Percentiles rank a stretch among this genome's conserved stretches.
Conservation (phyloP, 139 green algal species). For the Chlorella sp. region DNA sequence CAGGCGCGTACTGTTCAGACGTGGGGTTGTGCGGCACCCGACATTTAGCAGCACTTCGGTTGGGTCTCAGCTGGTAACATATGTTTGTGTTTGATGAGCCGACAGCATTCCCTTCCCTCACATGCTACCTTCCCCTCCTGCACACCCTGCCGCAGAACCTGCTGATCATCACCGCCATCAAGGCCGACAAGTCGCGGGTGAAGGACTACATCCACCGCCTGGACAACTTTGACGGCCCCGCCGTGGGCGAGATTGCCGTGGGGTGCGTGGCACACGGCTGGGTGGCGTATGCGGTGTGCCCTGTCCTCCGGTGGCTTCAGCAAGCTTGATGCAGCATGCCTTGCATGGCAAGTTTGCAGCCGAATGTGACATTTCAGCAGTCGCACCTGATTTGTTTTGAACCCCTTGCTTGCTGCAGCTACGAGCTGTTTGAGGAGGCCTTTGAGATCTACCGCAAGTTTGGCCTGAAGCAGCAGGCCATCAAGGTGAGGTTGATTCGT, state of each 20-base stretch:
- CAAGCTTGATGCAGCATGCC: not conserved
- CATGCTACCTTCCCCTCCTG: not conserved
- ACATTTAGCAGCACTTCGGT: too few species aligned
- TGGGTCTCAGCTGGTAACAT: too few species aligned
- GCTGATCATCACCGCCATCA: slow-evolving; percentile 98
- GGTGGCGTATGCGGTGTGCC: too few species aligned
- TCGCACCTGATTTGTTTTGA: not conserved
- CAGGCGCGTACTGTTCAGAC: slow-evolving; percentile 1
- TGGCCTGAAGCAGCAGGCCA: slow-evolving; percentile 78
- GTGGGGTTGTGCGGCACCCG: not conserved
- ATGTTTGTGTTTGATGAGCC: not conserved
- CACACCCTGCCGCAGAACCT: slow-evolving; percentile 83
- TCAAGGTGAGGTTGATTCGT: slow-evolving; percentile 50
- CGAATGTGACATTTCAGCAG: not conserved
- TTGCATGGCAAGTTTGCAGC: not conserved
- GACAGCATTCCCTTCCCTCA: not conserved
- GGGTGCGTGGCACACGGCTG: slow-evolving; percentile 21
- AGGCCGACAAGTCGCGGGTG: slow-evolving; percentile 74
- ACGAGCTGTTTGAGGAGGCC: slow-evolving; percentile 95
- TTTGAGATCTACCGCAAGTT: slow-evolving; percentile 99
- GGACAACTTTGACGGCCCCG: slow-evolving; percentile 98
- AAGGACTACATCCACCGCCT: slow-evolving; percentile 98
- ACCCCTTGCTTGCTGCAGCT: slow-evolving; percentile 16
- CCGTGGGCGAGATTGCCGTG: slow-evolving; percentile 88
- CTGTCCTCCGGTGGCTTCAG: too few species aligned